phyloP scores from a whole-genome alignment of 2,329 filamentous ascomycete species.

The Cladophialophora yegresii region DNA sequence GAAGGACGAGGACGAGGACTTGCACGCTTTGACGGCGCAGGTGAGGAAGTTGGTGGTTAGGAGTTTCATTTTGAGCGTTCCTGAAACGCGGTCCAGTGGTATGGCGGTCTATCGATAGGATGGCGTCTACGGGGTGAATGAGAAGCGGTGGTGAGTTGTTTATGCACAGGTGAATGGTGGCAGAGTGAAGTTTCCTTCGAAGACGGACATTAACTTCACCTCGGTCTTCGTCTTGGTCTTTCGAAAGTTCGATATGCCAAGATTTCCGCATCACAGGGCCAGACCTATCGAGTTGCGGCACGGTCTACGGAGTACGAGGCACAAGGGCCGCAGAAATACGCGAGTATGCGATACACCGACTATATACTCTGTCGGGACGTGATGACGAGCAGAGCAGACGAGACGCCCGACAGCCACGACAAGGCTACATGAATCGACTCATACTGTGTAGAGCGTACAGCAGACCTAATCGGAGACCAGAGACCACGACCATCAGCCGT shows the following conservation, averaged over 20 bases:
- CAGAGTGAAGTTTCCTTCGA: neutral
- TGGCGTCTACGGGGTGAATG: neutral
- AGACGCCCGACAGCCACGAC: neutral
- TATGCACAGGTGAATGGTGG: neutral
- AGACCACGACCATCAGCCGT: neutral
- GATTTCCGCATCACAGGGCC: neutral
- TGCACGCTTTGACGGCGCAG: slow-evolving; percentile 95
- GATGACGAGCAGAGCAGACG: neutral
- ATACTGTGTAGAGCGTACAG: neutral
- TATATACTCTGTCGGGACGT: no score
- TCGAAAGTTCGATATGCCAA: neutral
- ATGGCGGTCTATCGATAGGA: neutral
- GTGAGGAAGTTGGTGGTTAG: slow-evolving; percentile 95
- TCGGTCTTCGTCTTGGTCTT: neutral
- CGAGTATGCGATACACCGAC: neutral
- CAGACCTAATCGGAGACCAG: neutral
- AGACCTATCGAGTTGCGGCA: neutral
- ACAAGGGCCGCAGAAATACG: neutral
- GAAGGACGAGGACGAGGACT: slow-evolving; percentile 74
- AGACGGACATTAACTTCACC: neutral
- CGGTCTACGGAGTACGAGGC: neutral
- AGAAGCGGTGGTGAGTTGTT: neutral
- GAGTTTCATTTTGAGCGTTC: slow-evolving; percentile 76
- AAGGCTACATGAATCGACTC: neutral
- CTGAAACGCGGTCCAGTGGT: neutral